Evolutionary conservation across 2,329 filamentous ascomycete genomes (phyloP).

Genomic region (Fusarium penzigii): DNA sequence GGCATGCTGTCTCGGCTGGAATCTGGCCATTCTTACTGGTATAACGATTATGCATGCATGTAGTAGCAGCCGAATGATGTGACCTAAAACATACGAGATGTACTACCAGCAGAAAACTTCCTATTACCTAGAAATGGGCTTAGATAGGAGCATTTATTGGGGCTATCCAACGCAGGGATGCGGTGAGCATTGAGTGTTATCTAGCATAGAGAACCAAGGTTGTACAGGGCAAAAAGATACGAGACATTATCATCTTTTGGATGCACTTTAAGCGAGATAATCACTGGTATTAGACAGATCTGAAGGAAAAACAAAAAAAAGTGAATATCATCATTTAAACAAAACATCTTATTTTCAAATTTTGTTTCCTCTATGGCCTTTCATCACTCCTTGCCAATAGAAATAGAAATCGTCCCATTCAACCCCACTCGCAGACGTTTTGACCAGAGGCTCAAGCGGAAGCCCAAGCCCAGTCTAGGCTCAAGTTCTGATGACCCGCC

Average conservation of each 20-base stretch:
- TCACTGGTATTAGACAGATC: no score
- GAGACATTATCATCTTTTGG: not conserved
- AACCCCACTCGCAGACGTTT: not conserved
- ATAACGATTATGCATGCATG: no score
- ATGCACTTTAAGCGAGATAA: not conserved
- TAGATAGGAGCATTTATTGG: no score
- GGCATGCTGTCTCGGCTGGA: no score
- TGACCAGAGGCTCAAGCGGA: not conserved
- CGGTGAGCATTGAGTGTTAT: not conserved
- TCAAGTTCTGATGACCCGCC: not conserved
- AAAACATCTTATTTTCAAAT: not conserved
- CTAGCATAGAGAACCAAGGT: not conserved
- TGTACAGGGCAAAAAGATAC: not conserved
- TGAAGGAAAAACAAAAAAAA: not conserved
- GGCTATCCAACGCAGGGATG: not conserved
- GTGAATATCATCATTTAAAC: no score
- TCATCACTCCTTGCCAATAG: not conserved
- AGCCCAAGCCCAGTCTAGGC: not conserved
- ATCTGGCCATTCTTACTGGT: no score
- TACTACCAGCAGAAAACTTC: no score
- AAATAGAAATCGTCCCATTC: not conserved
- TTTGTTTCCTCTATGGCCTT: not conserved
- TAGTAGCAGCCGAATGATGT: no score
- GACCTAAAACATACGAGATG: no score
- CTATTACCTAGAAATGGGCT: no score